These are phyloP conservation scores for Acanthamoeba royreba DNA, from an alignment of 208 protist genomes.

Conservation along the genomic window DNA sequence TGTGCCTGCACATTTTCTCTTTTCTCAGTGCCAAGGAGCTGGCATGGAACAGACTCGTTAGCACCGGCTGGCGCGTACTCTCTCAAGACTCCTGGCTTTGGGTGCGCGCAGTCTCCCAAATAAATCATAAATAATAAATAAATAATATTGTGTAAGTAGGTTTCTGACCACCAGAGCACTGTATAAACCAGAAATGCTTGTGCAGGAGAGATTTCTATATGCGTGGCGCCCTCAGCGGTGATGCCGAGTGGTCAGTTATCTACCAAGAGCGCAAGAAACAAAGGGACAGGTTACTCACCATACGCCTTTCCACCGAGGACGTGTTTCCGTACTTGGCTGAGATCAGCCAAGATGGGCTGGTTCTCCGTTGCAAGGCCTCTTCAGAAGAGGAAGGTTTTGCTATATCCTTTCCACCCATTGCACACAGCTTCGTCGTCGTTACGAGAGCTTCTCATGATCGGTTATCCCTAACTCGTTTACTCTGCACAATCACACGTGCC, in stretches of 20 bases:
- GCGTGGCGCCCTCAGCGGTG: background rate
- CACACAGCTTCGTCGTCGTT: background rate
- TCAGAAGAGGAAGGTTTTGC: background rate
- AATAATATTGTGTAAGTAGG: background rate
- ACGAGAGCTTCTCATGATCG: too few species aligned
- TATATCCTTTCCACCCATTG: constrained; percentile 46
- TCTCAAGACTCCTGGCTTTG: background rate
- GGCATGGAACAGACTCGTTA: background rate
- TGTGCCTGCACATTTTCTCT: constrained; percentile 31
- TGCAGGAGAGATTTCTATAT: background rate
- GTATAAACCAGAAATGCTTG: constrained; percentile 1
- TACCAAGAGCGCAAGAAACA: background rate
- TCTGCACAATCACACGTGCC: constrained; percentile 21
- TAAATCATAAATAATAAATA: too few species aligned
- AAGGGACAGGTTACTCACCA: background rate
- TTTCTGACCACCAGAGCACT: too few species aligned
- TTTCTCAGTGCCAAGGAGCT: background rate
- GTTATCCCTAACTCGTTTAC: background rate
- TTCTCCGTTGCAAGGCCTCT: background rate
- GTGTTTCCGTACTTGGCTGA: background rate
- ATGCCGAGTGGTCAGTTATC: background rate
- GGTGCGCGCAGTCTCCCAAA: background rate
- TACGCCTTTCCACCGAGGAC: background rate
- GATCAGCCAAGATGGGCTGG: background rate
- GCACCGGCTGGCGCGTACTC: background rate